Conservation (phyloP, 2,329 filamentous ascomycete genomes). For the Leptographium flavum region DNA sequence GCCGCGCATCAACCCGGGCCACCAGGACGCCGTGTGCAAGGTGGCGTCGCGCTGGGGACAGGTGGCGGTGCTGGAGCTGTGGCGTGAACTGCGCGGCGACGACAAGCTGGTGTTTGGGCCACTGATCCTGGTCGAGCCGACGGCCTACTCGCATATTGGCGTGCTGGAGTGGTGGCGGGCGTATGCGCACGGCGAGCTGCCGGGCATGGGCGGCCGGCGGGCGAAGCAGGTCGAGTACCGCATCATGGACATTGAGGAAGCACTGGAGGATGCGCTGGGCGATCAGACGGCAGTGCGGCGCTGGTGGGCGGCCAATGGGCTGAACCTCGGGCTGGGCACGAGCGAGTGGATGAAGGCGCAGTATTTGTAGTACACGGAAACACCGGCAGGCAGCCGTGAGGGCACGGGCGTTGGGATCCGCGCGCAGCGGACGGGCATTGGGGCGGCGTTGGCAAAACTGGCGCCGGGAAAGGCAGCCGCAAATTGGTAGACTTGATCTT, state of each 20-base stretch:
- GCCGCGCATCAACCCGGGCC: conserved; percentile 46
- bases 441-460: not conserved
- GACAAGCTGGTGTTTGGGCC: conserved; percentile 23
- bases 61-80: conserved; percentile 69
- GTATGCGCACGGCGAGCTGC: conserved; percentile 42
- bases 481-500: no score
- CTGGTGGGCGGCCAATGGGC: conserved; percentile 80
- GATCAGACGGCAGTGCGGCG: conserved; percentile 55
- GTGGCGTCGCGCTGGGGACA: conserved; percentile 76
- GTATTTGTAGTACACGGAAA: conserved; percentile 34
- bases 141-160: conserved; percentile 68
- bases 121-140: conserved; percentile 58
- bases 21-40: conserved; percentile 71
- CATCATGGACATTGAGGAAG: conserved; percentile 90
- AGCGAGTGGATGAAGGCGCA: conserved; percentile 83
- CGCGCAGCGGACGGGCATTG: no score
- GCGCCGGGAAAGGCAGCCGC: not conserved
- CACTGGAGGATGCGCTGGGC: conserved; percentile 71
- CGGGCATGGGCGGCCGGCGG: conserved; percentile 36
- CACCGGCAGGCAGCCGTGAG: conserved; percentile 1
- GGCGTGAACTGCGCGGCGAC: conserved; percentile 60
- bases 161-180: conserved; percentile 90
- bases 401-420: not conserved
- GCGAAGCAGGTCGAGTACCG: conserved; percentile 77
- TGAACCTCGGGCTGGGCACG: conserved; percentile 68